Conservation (phyloP, 345 rosid genomes). For the Ceriops tagal region DNA sequence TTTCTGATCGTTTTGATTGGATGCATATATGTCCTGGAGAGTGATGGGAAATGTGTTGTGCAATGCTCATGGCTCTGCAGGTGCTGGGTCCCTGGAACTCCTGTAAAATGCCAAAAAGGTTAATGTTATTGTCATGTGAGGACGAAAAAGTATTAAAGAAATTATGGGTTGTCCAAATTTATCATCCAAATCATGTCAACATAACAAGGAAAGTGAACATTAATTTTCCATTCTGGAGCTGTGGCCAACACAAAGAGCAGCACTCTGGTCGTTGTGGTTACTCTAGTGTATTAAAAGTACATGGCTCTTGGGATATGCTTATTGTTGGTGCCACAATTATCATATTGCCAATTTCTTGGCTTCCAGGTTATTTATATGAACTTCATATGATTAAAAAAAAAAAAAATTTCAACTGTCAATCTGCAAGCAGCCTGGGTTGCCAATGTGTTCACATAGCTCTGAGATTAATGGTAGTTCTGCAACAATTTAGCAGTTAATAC, state of each 20-base stretch:
- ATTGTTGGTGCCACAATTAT: not conserved
- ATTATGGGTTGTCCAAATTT: not conserved
- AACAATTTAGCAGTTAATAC: too few species aligned
- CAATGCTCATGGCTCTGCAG: not conserved
- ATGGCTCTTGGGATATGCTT: not conserved
- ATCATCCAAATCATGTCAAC: too few species aligned
- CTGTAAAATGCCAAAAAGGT: slow-evolving; percentile 1
- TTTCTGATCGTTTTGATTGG: not conserved
- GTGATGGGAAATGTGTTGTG: not conserved
- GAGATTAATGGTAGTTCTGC: not conserved
- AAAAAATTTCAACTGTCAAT: too few species aligned
- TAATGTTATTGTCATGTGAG: not conserved
- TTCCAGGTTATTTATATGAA: too few species aligned
- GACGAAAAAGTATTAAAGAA: not conserved
- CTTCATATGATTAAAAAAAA: too few species aligned
- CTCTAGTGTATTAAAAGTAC: not conserved
- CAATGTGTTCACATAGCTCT: not conserved
- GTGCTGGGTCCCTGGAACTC: not conserved
- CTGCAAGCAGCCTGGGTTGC: not conserved
- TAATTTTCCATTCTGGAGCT: not conserved
- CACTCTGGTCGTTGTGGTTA: not conserved
- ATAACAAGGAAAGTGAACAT: not conserved
- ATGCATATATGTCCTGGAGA: not conserved
- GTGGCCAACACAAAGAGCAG: not conserved
- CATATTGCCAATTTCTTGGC: not conserved